A percentile compares a stretch with the other conserved stretches of the same genome.
These are phyloP conservation scores for Grigorovia transvaalensis DNA, from an alignment of 805 yeast species.

Conservation along the genomic window DNA sequence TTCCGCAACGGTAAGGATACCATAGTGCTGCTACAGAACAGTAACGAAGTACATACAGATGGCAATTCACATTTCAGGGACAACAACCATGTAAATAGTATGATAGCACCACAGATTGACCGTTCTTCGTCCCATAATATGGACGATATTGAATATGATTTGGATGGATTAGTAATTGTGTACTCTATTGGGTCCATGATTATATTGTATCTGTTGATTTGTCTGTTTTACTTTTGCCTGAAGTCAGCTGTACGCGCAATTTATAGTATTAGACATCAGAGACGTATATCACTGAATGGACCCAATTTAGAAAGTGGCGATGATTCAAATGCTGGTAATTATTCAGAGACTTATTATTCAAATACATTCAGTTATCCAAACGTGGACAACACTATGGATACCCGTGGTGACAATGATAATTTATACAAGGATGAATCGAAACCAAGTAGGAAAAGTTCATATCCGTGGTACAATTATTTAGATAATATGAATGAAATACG, in stretches of 20 bases:
- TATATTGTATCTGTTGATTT: slow-evolving; percentile 11
- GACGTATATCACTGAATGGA: slow-evolving; percentile 11
- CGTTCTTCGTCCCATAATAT: background rate
- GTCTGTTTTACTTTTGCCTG: slow-evolving; percentile 10
- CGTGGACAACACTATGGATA: background rate
- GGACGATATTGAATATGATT: slow-evolving; percentile 15
- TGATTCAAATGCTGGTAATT: background rate
- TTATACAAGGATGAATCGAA: background rate
- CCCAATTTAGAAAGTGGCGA: slow-evolving; percentile 5
- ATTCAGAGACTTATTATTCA: background rate
- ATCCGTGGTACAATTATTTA: slow-evolving; percentile 41
- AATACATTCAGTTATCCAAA: background rate
- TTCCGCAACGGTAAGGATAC: background rate
- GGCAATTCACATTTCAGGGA: background rate
- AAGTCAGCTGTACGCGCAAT: background rate
- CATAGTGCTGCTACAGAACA: background rate
- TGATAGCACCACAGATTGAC: background rate
- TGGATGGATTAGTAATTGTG: slow-evolving; percentile 13
- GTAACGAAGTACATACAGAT: background rate
- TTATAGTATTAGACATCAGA: slow-evolving; percentile 2
- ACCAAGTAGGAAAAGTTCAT: background rate
- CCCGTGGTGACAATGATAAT: slow-evolving; percentile 1
- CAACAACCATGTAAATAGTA: background rate
- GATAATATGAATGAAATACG: slow-evolving; percentile 54
- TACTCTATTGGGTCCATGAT: slow-evolving; percentile 16